phyloP scores from a whole-genome alignment of 2,329 filamentous ascomycete species.

The Phaeosphaeriaceae sp. region DNA sequence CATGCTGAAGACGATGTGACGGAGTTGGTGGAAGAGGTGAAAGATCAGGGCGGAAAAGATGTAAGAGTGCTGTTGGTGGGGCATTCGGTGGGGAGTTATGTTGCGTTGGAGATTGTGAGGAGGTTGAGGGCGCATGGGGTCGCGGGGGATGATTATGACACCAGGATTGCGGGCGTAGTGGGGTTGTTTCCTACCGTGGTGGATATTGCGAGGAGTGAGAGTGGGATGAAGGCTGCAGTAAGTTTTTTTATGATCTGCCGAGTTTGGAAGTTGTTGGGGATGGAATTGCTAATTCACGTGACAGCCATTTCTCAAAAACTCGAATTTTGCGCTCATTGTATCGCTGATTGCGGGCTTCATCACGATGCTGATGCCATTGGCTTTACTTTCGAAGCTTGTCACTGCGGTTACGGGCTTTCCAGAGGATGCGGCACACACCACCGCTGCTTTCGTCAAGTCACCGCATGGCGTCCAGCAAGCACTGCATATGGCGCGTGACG shows the following conservation, averaged over 20 bases:
- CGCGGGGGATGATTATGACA: conserved; percentile 25
- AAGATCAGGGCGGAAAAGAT: conserved; percentile 29
- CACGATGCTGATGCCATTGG: conserved; percentile 50
- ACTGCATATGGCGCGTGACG: conserved; percentile 65
- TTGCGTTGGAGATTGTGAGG: conserved; percentile 52
- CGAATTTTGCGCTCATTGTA: conserved; percentile 33
- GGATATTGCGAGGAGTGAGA: conserved; percentile 54
- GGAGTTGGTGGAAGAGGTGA: conserved; percentile 43
- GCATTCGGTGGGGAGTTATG: conserved; percentile 57
- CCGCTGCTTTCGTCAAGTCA: conserved; percentile 59
- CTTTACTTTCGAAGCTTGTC: conserved; percentile 53
- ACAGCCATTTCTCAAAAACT: conserved; percentile 35
- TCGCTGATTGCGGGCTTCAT: conserved; percentile 52
- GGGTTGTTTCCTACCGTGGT: conserved; percentile 57
- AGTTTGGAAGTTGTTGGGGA: no score
- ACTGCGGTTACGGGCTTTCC: conserved; percentile 52
- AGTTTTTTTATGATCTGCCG: conserved; percentile 18
- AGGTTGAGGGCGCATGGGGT: conserved; percentile 36
- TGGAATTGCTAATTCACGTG: conserved; percentile 7
- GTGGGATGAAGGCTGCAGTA: conserved; percentile 51
- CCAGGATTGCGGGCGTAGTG: conserved; percentile 42
- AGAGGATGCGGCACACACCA: conserved; percentile 55
- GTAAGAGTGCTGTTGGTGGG: conserved; percentile 51
- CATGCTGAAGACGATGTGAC: conserved; percentile 55
- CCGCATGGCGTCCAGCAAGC: conserved; percentile 60